These are phyloP conservation scores for Paraglomus occultum DNA, from an alignment of 192 early-diverging fungal species.

Conservation along the genomic window DNA sequence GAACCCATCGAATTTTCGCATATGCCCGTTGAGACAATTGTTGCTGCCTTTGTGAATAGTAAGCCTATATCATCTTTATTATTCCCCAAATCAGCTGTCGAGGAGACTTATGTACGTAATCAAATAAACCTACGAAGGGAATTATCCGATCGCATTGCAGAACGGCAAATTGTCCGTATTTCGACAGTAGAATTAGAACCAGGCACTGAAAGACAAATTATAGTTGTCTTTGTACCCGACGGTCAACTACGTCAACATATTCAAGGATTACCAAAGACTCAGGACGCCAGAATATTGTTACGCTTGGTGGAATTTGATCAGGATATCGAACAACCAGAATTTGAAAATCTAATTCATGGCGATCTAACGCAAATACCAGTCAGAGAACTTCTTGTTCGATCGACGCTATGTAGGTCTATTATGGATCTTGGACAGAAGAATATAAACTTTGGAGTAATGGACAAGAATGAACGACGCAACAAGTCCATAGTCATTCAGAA, in stretches of 20 bases:
- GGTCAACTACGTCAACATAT: constrained; percentile 55
- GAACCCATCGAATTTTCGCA: neutral
- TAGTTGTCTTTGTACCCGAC: constrained; percentile 72
- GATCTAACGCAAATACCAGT: constrained; percentile 68
- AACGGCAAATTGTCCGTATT: constrained; percentile 63
- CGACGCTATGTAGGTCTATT: constrained; percentile 76
- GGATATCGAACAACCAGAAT: constrained; percentile 77
- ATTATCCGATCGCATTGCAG: constrained; percentile 68
- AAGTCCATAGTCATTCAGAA: constrained; percentile 91
- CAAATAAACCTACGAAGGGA: constrained; percentile 68
- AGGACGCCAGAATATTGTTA: constrained; percentile 82
- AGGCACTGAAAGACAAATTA: constrained; percentile 61
- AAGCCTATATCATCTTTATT: constrained; percentile 58
- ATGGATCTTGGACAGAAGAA: constrained; percentile 96
- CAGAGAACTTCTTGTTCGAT: constrained; percentile 87
- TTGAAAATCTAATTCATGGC: constrained; percentile 64
- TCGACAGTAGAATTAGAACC: constrained; percentile 63
- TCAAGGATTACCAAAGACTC: constrained; percentile 73
- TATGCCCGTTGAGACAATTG: constrained; percentile 55
- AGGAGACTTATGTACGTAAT: constrained; percentile 74
- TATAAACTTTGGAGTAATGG: constrained; percentile 94
- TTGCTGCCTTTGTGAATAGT: constrained; percentile 61
- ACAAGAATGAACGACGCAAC: constrained; percentile 79
- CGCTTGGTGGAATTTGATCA: constrained; percentile 84
- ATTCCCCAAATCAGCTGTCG: constrained; percentile 65